Evolutionary conservation across 768 basidiomycete species (phyloP).

Genomic region (Infundibulicybe gibba): DNA sequence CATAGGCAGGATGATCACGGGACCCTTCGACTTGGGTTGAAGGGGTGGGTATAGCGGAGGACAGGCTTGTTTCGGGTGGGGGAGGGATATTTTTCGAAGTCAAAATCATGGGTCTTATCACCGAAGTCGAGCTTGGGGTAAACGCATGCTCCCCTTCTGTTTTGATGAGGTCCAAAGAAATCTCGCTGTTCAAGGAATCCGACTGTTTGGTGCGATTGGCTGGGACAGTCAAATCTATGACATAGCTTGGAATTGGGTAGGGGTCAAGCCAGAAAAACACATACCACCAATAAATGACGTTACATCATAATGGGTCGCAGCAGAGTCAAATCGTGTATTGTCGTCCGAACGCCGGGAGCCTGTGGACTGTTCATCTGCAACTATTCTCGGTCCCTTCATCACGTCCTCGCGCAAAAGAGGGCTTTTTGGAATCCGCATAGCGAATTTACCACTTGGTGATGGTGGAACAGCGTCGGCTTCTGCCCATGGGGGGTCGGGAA

Average conservation of each 20-base stretch:
- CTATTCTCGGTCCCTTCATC: neutral
- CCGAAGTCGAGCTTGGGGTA: constrained; percentile 1
- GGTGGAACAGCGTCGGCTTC: neutral
- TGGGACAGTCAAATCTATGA: constrained; percentile 19
- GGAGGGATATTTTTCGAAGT: constrained; percentile 3
- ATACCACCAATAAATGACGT: constrained; percentile 68
- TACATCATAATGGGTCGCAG: constrained; percentile 61
- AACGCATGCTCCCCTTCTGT: constrained; percentile 8
- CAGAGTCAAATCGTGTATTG: constrained; percentile 30
- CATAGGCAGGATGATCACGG: neutral
- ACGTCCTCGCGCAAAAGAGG: neutral
- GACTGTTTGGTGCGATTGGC: constrained; percentile 1
- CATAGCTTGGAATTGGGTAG: neutral
- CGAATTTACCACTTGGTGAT: constrained; percentile 4
- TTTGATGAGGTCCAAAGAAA: neutral
- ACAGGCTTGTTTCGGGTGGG: constrained; percentile 4
- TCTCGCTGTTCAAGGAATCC: too few relatives aligned
- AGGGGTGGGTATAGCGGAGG: constrained; percentile 8
- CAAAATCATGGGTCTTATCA: constrained; percentile 10
- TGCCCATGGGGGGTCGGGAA: constrained; percentile 56
- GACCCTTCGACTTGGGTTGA: neutral
- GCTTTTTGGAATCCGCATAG: constrained; percentile 4
- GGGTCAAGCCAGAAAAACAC: constrained; percentile 4
- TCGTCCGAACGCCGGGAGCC: constrained; percentile 3
- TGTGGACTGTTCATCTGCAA: constrained; percentile 10